Evolutionary conservation across 2,329 filamentous ascomycete species (phyloP).

Genomic region (Fusarium kyushuense): DNA sequence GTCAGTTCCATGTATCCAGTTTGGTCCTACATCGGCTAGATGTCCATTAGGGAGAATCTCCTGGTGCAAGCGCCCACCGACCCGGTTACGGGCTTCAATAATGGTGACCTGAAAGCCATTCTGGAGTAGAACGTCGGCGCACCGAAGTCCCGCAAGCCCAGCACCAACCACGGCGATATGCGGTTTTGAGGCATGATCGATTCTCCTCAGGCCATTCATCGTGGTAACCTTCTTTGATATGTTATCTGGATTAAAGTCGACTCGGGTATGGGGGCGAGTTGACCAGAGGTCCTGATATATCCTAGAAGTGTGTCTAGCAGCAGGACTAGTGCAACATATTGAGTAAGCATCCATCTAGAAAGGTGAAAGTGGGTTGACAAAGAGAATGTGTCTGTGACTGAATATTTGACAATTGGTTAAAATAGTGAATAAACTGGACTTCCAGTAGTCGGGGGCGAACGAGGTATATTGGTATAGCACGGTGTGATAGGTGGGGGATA

Average conservation of each 20-base stretch:
- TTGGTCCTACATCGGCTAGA: conserved; percentile 74
- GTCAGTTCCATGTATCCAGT: conserved; percentile 82
- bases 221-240: conserved; percentile 47
- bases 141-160: conserved; percentile 77
- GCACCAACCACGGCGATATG: conserved; percentile 77
- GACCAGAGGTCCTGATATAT: conserved; percentile 64
- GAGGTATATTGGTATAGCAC: conserved; percentile 17
- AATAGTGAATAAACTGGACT: conserved; percentile 30
- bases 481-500: conserved; percentile 27
- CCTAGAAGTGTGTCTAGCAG: conserved; percentile 58
- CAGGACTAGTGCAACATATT: conserved; percentile 61
- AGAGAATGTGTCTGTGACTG: conserved; percentile 11
- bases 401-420: conserved; percentile 5
- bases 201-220: conserved; percentile 49
- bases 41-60: conserved; percentile 61
- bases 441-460: conserved; percentile 29
- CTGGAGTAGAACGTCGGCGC: conserved; percentile 74
- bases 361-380: conserved; percentile 4
- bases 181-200: conserved; percentile 51
- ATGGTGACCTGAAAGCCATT: conserved; percentile 76
- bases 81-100: conserved; percentile 73
- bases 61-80: conserved; percentile 74
- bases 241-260: conserved; percentile 51
- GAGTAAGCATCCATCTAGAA: conserved; percentile 65
- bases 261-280: conserved; percentile 54